These are phyloP conservation scores for Voacanga thouarsii DNA, from an alignment of 257 asterid species.

Conservation along the genomic window DNA sequence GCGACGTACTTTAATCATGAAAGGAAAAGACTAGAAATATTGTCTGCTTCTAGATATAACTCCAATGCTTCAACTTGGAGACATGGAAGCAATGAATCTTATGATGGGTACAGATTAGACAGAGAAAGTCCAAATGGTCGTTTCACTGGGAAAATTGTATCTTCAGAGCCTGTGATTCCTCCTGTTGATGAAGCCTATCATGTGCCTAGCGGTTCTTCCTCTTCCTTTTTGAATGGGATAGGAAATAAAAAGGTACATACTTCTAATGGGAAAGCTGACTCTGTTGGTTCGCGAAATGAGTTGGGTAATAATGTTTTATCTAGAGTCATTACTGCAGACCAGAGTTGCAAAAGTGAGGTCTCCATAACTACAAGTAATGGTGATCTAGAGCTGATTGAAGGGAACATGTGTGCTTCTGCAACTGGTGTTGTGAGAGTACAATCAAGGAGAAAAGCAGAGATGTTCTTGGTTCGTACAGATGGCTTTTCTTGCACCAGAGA, in stretches of 20 bases:
- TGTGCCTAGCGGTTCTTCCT: slow-evolving; percentile 27
- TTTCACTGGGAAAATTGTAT: slow-evolving; percentile 23
- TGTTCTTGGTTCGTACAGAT: slow-evolving; percentile 97
- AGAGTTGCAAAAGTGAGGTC: slow-evolving; percentile 38
- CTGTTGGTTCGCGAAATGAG: slow-evolving; percentile 32
- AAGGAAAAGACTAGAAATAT: slow-evolving; percentile 45
- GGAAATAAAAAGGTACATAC: slow-evolving; percentile 27
- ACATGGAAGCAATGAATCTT: slow-evolving; percentile 27
- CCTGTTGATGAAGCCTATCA: slow-evolving; percentile 32
- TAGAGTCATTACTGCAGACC: slow-evolving; percentile 26
- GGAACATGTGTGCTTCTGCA: slow-evolving; percentile 83
- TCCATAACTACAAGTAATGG: slow-evolving; percentile 54
- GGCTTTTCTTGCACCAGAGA: slow-evolving; percentile 94
- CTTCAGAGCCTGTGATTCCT: slow-evolving; percentile 27
- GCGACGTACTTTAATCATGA: slow-evolving; percentile 55
- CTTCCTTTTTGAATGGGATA: slow-evolving; percentile 31
- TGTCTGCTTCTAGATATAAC: slow-evolving; percentile 40
- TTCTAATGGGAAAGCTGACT: slow-evolving; percentile 32
- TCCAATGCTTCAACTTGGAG: slow-evolving; percentile 31
- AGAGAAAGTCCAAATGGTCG: slow-evolving; percentile 42
- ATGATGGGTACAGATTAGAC: slow-evolving; percentile 31
- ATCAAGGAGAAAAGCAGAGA: slow-evolving; percentile 96
- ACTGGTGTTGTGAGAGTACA: slow-evolving; percentile 98
- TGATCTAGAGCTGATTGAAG: slow-evolving; percentile 59
- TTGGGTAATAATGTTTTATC: slow-evolving; percentile 31